phyloP scores from a whole-genome alignment of 176 grass and related monocot species.

The Aegilops tauschii region DNA sequence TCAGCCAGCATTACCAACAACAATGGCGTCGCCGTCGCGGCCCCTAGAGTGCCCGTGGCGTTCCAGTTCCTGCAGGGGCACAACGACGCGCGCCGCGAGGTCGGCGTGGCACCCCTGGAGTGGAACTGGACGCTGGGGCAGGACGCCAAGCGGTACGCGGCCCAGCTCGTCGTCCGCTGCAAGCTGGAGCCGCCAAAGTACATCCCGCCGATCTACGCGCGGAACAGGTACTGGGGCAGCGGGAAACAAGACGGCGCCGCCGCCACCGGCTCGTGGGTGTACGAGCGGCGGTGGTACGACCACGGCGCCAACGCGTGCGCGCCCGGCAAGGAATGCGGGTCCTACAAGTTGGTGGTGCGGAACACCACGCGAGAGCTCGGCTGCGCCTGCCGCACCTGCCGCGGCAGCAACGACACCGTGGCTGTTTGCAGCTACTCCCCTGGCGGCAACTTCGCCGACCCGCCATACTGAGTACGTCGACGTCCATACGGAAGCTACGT shows the following conservation, averaged over 20 bases:
- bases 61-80: slow-evolving; percentile 20
- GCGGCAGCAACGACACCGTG: not conserved
- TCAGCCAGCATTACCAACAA: not conserved
- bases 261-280: not conserved
- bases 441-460: slow-evolving; percentile 19
- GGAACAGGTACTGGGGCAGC: slow-evolving; percentile 1
- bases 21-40: not conserved
- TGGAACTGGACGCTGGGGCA: slow-evolving; percentile 24
- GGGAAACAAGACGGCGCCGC: not conserved
- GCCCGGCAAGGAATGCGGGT: not conserved
- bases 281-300: slow-evolving; percentile 25
- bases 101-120: not conserved
- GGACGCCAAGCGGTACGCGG: not conserved
- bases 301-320: not conserved
- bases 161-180: not conserved
- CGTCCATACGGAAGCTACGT: not conserved
- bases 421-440: slow-evolving; percentile 45
- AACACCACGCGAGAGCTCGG: not conserved
- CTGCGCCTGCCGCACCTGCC: slow-evolving; percentile 5
- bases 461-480: slow-evolving; percentile 22
- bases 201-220: too few relatives aligned
- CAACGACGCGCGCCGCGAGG: slow-evolving; percentile 11
- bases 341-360: slow-evolving; percentile 1
- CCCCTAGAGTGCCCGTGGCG: not conserved
- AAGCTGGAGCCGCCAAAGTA: not conserved